Percentiles rank a stretch among this genome's conserved stretches.
These are phyloP conservation scores for Candida sonorensis DNA, from an alignment of 805 yeast genomes.

Conservation along the genomic window DNA sequence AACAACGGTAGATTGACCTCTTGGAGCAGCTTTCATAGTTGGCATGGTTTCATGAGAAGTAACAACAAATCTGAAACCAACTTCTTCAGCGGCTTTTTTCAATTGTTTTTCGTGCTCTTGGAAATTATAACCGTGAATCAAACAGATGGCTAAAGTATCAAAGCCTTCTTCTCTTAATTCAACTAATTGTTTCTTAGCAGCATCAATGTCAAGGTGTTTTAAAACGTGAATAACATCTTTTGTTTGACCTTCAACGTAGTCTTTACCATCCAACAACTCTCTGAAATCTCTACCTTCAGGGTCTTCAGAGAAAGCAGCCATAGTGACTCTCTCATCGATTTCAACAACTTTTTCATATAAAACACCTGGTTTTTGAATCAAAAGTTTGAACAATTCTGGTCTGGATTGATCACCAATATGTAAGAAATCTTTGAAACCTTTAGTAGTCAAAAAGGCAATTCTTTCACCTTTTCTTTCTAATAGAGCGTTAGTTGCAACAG, in stretches of 20 bases:
- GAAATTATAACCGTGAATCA: constrained; percentile 31
- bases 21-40: constrained; percentile 67
- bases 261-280: constrained; percentile 21
- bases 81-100: constrained; percentile 49
- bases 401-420: constrained; percentile 87
- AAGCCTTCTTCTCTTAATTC: constrained; percentile 20
- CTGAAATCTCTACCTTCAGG: constrained; percentile 32
- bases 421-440: constrained; percentile 80
- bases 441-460: constrained; percentile 83
- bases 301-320: constrained; percentile 75
- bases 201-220: constrained; percentile 37
- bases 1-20: constrained; percentile 73
- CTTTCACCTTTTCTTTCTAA: constrained; percentile 88
- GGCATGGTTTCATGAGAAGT: constrained; percentile 66
- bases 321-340: constrained; percentile 83
- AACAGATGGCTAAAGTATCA: constrained; percentile 29
- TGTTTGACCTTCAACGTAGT: constrained; percentile 49
- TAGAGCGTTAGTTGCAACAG: constrained; percentile 93
- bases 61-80: constrained; percentile 67
- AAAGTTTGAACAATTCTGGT: constrained; percentile 81
- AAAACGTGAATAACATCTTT: constrained; percentile 62
- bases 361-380: constrained; percentile 63
- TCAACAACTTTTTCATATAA: constrained; percentile 75
- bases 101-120: constrained; percentile 48
- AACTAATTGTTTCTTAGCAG: constrained; percentile 15